phyloP scores from a whole-genome alignment of 306 rosid genomes.

The Citrullus mucosospermus region DNA sequence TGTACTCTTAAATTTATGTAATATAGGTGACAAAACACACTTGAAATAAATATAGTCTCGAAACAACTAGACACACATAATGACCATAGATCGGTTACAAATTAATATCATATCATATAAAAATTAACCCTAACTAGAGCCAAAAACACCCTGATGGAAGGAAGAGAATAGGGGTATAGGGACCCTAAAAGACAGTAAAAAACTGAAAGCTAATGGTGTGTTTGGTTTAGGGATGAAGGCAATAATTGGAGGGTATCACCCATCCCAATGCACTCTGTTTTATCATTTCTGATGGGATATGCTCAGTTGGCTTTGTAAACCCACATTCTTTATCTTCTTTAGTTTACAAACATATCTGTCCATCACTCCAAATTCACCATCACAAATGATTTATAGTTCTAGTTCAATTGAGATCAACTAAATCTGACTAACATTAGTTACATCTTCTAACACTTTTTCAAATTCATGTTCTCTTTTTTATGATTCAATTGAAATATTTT shows the following conservation, averaged over 20 bases:
- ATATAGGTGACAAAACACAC: too few relatives aligned
- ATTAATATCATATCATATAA: too few relatives aligned
- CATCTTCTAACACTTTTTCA: too few relatives aligned
- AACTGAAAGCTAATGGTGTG: not conserved
- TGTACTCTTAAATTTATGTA: not conserved
- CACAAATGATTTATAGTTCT: too few relatives aligned
- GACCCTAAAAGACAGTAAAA: not conserved
- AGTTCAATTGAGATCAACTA: too few relatives aligned
- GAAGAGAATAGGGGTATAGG: not conserved
- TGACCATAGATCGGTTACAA: not conserved
- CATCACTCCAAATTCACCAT: too few relatives aligned
- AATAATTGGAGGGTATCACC: not conserved
- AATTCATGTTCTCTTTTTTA: too few relatives aligned
- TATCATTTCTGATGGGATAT: not conserved
- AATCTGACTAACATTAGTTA: too few relatives aligned
- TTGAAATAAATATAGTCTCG: not conserved
- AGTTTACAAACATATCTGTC: too few relatives aligned
- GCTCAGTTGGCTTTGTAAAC: not conserved
- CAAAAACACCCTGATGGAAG: not conserved
- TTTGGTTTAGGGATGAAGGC: not conserved
- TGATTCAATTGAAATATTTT: too few relatives aligned
- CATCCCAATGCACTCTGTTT: not conserved
- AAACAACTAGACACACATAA: not conserved
- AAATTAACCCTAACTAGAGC: not conserved
- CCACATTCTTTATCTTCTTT: not conserved